Percentiles rank a stretch among this genome's conserved stretches.
Evolutionary conservation across 2,329 filamentous ascomycete genomes (phyloP).

Genomic region (Aspergillus calidoustus): DNA sequence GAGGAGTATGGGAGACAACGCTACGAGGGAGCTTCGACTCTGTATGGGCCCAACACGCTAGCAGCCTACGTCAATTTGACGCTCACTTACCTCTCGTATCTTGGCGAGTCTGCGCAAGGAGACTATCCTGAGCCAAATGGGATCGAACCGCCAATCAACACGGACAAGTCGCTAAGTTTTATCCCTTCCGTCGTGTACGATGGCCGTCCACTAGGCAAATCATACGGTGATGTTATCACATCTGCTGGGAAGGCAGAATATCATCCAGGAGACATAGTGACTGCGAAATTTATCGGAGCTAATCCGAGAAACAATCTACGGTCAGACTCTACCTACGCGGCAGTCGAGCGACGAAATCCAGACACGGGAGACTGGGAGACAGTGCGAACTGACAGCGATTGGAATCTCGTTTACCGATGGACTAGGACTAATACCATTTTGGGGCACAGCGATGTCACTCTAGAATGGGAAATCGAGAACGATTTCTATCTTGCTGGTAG

Average conservation of each 20-base stretch:
- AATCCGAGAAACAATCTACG: constrained; percentile 89
- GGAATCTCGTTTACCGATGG: constrained; percentile 84
- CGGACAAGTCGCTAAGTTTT: constrained; percentile 74
- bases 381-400: constrained; percentile 77
- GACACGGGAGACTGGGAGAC: constrained; percentile 62
- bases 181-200: constrained; percentile 81
- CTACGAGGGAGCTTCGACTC: constrained; percentile 92
- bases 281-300: constrained; percentile 77
- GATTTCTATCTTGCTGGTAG: constrained; percentile 51
- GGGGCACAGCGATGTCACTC: constrained; percentile 76
- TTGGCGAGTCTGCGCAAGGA: constrained; percentile 53
- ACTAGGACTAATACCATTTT: constrained; percentile 69
- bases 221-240: constrained; percentile 70
- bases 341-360: constrained; percentile 67
- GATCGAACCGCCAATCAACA: constrained; percentile 76
- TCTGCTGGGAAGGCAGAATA: constrained; percentile 60
- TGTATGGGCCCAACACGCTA: constrained; percentile 82
- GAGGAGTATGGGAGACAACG: constrained; percentile 85
- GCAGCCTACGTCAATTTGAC: constrained; percentile 88
- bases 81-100: constrained; percentile 70
- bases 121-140: constrained; percentile 56
- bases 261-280: constrained; percentile 64
- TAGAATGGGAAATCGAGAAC: constrained; percentile 78
- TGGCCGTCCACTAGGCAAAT: constrained; percentile 64
- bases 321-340: constrained; percentile 76